Evolutionary conservation across 2,329 filamentous ascomycete genomes (phyloP), one percentile per base, ranked within the genome.

Genomic region (Aspergillus pseudoterreus): DNA sequence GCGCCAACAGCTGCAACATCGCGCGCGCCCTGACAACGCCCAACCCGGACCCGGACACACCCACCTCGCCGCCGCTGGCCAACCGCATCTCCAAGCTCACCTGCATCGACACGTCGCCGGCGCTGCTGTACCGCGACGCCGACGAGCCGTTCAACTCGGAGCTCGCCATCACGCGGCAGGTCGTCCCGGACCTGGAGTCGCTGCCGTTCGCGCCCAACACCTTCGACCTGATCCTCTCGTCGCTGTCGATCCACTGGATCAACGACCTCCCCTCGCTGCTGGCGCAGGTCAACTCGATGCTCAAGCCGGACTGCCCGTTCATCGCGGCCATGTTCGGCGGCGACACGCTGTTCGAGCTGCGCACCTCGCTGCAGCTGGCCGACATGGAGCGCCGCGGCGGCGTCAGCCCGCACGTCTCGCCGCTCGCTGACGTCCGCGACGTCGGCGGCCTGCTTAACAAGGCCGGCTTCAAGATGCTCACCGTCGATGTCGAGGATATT

Each of bases 271-370:
- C 94, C 0, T 88, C 87, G 1, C 77, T 95, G 10, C 80, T 99
- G 2, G 79, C 85, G 1, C 90, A 95, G 66, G 87, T 96, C 67
- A 95, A 96, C 76, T 81, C 82, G 58, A 77, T 95, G 32, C 80
- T 99, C 22, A 95, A 95, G 71, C 91, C 92, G 0, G 94, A 99
- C 69, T 81, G 82, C 51, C 91, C 95, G 1, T 96, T 99, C 66
- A 85, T 99, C 43, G 92, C 88, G 12, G 92, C 92, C 59, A 99
- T 99, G 92, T 86, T 96, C 54, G 94, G 94, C 50, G 94, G 94
- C 0, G 94, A 99, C 70, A 92, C 89, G 6, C 79, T 99, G 1
- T 99, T 87, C 67, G 94, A 99, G 76, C 80, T 99, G 49, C 88
- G 94, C 32, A 95, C 92, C 0, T 94, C 91, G 32, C 78, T 99